These are phyloP conservation scores for Dovyalis caffra DNA, from an alignment of 345 rosid genomes.

Conservation along the genomic window DNA sequence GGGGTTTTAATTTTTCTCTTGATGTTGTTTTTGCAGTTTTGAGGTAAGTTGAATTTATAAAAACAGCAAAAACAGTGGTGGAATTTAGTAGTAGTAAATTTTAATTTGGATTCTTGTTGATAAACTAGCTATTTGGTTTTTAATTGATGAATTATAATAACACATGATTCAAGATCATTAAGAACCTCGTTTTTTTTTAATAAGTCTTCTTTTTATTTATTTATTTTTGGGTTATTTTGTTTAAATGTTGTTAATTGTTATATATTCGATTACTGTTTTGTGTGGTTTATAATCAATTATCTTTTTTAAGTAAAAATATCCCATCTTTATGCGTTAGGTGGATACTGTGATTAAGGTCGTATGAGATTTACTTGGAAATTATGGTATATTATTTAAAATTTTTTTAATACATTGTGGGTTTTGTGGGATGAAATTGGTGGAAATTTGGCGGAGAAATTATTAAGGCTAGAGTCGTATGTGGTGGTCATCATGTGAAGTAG, in stretches of 20 bases:
- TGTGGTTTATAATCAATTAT: not conserved
- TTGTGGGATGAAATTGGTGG: not conserved
- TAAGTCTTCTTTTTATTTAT: no score
- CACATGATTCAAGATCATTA: not conserved
- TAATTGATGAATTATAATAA: not conserved
- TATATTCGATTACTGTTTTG: no score
- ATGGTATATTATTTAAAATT: no score
- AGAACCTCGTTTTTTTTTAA: not conserved
- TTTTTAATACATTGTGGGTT: no score
- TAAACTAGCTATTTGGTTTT: not conserved
- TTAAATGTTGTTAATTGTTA: not conserved
- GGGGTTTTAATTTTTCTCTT: not conserved
- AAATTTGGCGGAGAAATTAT: no score
- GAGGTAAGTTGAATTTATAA: not conserved
- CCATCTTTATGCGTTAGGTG: not conserved
- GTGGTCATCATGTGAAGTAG: no score
- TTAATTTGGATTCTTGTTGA: not conserved
- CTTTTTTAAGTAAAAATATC: not conserved
- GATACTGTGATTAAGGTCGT: no score
- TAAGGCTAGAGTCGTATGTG: no score
- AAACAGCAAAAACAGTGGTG: not conserved
- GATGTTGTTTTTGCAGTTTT: not conserved
- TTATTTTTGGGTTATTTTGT: not conserved
- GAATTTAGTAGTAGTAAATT: conserved; percentile 1
- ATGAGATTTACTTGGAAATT: no score